These are phyloP conservation scores for Xenoacremonium recifei DNA, from an alignment of 2,329 filamentous ascomycete genomes.

Conservation along the genomic window DNA sequence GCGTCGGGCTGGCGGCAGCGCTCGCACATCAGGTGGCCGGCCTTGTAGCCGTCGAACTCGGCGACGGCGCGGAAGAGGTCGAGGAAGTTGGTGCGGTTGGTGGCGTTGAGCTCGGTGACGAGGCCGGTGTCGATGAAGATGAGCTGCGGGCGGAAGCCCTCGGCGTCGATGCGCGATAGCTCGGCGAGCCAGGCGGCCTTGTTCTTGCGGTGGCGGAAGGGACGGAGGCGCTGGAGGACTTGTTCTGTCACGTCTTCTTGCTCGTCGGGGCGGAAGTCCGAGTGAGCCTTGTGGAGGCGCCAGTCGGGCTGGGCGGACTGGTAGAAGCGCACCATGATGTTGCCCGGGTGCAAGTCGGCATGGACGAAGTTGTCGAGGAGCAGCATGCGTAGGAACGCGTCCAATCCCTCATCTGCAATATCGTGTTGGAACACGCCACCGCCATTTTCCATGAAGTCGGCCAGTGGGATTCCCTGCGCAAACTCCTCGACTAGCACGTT, in stretches of 20 bases:
- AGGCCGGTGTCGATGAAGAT: conserved; percentile 97
- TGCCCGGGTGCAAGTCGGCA: conserved; percentile 92
- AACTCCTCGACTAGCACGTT: conserved; percentile 95
- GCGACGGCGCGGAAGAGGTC: conserved; percentile 95
- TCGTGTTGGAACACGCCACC: conserved; percentile 91
- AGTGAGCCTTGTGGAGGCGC: conserved; percentile 25
- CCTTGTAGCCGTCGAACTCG: conserved; percentile 95
- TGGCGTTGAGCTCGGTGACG: conserved; percentile 86
- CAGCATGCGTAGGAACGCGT: conserved; percentile 95
- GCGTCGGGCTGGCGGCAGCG: conserved; percentile 89
- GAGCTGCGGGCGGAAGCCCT: conserved; percentile 89
- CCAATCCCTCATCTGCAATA: conserved; percentile 90
- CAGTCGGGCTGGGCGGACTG: conserved; percentile 73
- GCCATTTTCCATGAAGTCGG: conserved; percentile 86
- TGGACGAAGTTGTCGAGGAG: conserved; percentile 97
- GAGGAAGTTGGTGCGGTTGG: conserved; percentile 86
- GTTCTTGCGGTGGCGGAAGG: conserved; percentile 63
- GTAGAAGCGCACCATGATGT: conserved; percentile 99
- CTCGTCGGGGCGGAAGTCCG: conserved; percentile 41
- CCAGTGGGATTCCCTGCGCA: conserved; percentile 87
- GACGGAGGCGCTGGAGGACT: conserved; percentile 76
- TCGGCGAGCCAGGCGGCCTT: conserved; percentile 70
- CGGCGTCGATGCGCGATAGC: conserved; percentile 73
- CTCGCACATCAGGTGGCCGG: conserved; percentile 93
- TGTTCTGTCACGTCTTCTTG: conserved; percentile 81